phyloP scores from a whole-genome alignment of 2,329 filamentous ascomycete genomes.

The Pestalotiopsis sp. region DNA sequence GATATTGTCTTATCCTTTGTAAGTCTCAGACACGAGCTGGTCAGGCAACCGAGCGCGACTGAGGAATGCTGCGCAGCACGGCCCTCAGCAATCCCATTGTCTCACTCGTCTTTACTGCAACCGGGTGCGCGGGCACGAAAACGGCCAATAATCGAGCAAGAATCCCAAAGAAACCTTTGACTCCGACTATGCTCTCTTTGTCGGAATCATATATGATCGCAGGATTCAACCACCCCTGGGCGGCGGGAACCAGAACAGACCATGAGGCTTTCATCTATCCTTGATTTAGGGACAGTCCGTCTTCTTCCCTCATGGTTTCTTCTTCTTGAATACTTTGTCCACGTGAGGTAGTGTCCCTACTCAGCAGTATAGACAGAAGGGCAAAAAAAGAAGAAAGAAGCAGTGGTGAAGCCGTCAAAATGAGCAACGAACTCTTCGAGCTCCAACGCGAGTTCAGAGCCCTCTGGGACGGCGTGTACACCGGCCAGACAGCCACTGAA shows the following conservation, averaged over 20 bases:
- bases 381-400: background rate
- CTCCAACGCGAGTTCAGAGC: slow-evolving; percentile 4
- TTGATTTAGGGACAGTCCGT: background rate
- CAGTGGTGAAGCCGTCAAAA: background rate
- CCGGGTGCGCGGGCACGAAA: slow-evolving; percentile 20
- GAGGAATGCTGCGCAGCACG: slow-evolving; percentile 23
- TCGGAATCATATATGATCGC: slow-evolving; percentile 11
- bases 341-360: background rate
- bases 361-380: background rate
- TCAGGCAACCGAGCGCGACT: slow-evolving; percentile 18
- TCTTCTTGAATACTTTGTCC: background rate
- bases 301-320: background rate
- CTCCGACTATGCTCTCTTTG: slow-evolving; percentile 17
- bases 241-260: background rate
- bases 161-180: slow-evolving; percentile 12
- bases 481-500: background rate
- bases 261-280: background rate
- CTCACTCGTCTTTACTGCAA: slow-evolving; percentile 13
- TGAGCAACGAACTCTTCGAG: background rate
- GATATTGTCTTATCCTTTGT: background rate
- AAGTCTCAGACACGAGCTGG: background rate
- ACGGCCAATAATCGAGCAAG: slow-evolving; percentile 18
- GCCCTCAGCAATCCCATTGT: slow-evolving; percentile 5
- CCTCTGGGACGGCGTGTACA: background rate
- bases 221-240: background rate